Evolutionary conservation across 129 eudicot species (phyloP).

Genomic region (Cynara cardunculus): DNA sequence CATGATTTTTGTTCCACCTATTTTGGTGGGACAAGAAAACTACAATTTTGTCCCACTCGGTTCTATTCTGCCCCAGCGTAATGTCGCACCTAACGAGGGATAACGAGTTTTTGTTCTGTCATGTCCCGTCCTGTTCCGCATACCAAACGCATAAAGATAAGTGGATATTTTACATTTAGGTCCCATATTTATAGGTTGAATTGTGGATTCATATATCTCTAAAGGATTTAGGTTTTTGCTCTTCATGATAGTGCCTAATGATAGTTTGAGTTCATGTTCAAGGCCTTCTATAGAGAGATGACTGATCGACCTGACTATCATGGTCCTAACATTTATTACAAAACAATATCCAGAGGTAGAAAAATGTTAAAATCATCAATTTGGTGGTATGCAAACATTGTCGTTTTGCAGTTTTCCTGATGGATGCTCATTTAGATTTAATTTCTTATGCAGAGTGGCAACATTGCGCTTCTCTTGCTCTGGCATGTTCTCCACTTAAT

Average conservation of each 20-base stretch:
- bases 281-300: too few relatives aligned
- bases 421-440: conserved; percentile 8
- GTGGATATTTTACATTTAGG: background rate
- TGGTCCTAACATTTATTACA: background rate
- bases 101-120: background rate
- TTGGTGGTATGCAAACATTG: background rate
- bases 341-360: background rate
- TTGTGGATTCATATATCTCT: too few relatives aligned
- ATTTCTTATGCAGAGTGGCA: conserved; percentile 41
- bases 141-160: background rate
- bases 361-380: background rate
- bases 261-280: too few relatives aligned
- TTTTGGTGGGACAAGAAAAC: background rate
- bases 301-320: too few relatives aligned
- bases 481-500: conserved; percentile 61
- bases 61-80: background rate
- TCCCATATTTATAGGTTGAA: background rate
- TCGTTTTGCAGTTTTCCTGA: background rate
- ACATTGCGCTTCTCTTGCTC: conserved; percentile 35
- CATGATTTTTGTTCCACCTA: background rate
- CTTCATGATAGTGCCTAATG: too few relatives aligned
- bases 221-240: too few relatives aligned
- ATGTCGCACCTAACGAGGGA: background rate
- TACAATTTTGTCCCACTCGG: background rate
- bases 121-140: background rate